Evolutionary conservation across 2,329 filamentous ascomycete species (phyloP).

Genomic region (Fusarium liriodendri): DNA sequence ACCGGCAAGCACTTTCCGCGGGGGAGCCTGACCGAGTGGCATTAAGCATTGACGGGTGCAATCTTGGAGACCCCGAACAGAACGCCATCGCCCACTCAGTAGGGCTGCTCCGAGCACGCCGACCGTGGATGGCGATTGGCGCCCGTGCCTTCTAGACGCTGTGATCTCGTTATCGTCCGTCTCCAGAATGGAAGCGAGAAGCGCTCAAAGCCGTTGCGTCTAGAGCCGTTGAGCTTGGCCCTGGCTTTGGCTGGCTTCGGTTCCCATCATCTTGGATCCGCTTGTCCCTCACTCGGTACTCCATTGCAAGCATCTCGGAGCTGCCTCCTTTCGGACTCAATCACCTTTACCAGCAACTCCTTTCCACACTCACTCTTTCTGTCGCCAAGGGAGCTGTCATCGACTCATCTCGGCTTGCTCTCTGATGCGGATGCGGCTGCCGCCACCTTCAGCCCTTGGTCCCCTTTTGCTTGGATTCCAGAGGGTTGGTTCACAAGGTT

Average conservation of each 20-base stretch:
- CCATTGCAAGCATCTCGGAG: constrained; percentile 15
- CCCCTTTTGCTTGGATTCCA: constrained; percentile 37
- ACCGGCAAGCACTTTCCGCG: constrained; percentile 15
- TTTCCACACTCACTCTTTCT: constrained; percentile 16
- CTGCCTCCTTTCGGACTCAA: constrained; percentile 27
- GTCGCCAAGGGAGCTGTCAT: constrained; percentile 29
- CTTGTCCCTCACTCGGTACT: constrained; percentile 2
- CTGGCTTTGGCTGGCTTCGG: constrained; percentile 4
- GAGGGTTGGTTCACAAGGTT: constrained; percentile 37
- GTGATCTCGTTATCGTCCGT: not conserved
- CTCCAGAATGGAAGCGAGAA: constrained; percentile 18
- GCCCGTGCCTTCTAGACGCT: constrained; percentile 18
- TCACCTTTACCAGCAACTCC: constrained; percentile 32
- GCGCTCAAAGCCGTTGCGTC: constrained; percentile 15
- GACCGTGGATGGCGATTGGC: constrained; percentile 14
- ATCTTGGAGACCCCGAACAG: constrained; percentile 40
- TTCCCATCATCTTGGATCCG: constrained; percentile 24
- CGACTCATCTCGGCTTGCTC: constrained; percentile 39
- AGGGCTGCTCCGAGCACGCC: constrained; percentile 38
- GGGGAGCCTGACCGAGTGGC: constrained; percentile 23
- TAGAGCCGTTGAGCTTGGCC: constrained; percentile 12
- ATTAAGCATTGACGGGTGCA: constrained; percentile 42
- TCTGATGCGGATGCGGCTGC: constrained; percentile 32
- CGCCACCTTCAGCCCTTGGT: constrained; percentile 28
- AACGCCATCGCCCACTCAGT: constrained; percentile 18